Evolutionary conservation across 495 filamentous ascomycete genomes (phyloP), one percentile per base, ranked within the genome.

Genomic region (Penicillium bovifimosum): DNA sequence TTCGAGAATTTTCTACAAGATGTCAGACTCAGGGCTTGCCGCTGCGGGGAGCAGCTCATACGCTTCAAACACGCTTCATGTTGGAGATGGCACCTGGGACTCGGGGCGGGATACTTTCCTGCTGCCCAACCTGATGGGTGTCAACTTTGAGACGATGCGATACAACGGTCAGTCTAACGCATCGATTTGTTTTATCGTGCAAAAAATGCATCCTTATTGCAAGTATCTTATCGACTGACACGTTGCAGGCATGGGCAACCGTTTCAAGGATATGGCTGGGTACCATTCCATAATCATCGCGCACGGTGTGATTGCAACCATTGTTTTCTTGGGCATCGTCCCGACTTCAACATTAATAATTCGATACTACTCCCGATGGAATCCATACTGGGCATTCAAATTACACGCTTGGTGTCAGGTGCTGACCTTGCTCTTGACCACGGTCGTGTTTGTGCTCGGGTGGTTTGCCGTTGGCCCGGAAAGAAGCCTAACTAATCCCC

Each of bases 61-160:
- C 74, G 71, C 79, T 41, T 95, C 90, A 39, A 80, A 89, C 67
- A 92, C 87, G 36, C 75, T 95, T 70, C 81, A 79, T 56, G 91
- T 96, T 14, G 91, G 91, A 52, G 91, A 96, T 74, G 91, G 91
- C 27, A 96, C 91, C 27, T 96, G 91, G 91, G 89, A 96, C 60
- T 79, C 80, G 20, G 73, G 78, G 52, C 82, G 86, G 67, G 91
- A 96, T 69, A 87, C 85, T 8, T 96, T 96, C 69, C 77, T 96
- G 41, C 71, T 96, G 40, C 91, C 91, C 20, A 93, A 93, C 71
- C 69, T 96, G 33, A 78, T 87, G 65, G 91, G 90, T 2, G 65
- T 95, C 13, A 95, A 96, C 68, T 90, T 91, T 69, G 89, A 86
- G 47, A 96, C 90, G n/a, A 96, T 90, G 86, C 83, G 79, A 69